Conservation (phyloP, 495 filamentous ascomycete genomes). For the Chaetomium fimeti region DNA sequence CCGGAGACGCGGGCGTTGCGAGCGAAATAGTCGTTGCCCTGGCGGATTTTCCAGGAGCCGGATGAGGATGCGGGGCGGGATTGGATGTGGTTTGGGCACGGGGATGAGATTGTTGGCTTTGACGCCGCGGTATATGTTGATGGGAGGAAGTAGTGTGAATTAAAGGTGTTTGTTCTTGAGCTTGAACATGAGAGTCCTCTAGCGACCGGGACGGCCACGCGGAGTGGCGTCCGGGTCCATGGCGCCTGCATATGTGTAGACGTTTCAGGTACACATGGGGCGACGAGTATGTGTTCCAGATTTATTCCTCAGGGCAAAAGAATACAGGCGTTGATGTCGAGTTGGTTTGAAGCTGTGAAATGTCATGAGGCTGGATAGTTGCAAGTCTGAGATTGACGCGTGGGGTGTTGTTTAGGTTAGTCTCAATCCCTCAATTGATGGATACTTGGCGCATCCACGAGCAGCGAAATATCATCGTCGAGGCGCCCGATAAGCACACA, state of each 20-base stretch:
- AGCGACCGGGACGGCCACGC: neutral
- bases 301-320: neutral
- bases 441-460: neutral
- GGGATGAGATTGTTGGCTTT: neutral
- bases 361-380: neutral
- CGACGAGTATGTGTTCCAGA: neutral
- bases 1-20: conserved; percentile 69
- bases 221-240: conserved; percentile 19
- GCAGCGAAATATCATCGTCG: neutral
- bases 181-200: neutral
- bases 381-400: conserved; percentile 1
- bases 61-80: conserved; percentile 55
- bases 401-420: neutral
- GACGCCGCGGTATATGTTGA: neutral
- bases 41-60: conserved; percentile 77
- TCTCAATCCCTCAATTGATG: neutral
- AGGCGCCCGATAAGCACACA: neutral
- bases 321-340: neutral
- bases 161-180: neutral
- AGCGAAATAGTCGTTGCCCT: conserved; percentile 66
- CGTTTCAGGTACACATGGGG: neutral
- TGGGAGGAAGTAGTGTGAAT: conserved; percentile 3
- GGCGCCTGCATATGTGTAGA: conserved; percentile 15
- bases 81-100: conserved; percentile 30
- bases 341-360: neutral